Evolutionary conservation across 768 basidiomycete genomes (phyloP).

Genomic region (Dioszegia aurantiaca): DNA sequence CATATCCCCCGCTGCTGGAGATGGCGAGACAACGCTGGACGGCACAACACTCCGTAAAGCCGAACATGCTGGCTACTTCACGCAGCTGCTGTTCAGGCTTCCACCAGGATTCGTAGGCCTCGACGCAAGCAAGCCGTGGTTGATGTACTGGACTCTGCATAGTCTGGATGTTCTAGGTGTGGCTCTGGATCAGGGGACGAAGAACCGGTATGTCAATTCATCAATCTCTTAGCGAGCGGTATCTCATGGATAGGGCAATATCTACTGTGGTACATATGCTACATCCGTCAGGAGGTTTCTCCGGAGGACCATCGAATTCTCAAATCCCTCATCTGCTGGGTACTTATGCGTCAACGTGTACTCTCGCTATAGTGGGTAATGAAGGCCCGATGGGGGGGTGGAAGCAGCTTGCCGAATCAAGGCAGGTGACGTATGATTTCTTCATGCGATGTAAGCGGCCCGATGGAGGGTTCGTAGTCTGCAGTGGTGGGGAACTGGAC

Average conservation of each 20-base stretch:
- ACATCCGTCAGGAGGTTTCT: constrained; percentile 83
- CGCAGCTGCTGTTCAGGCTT: constrained; percentile 71
- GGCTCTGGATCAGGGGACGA: constrained; percentile 70
- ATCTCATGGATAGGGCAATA: constrained; percentile 60
- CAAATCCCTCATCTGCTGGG: constrained; percentile 84
- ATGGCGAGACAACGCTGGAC: constrained; percentile 9
- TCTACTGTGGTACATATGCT: constrained; percentile 78
- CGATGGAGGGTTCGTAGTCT: constrained; percentile 90
- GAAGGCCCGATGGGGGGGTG: constrained; percentile 58
- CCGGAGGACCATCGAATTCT: constrained; percentile 70
- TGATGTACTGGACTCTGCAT: constrained; percentile 89
- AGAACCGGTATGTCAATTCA: constrained; percentile 62
- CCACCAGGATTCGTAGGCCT: constrained; percentile 74
- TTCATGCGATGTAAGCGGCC: constrained; percentile 88
- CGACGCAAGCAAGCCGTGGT: constrained; percentile 94
- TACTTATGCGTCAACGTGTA: constrained; percentile 81
- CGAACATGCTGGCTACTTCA: constrained; percentile 71
- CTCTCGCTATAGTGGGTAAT: constrained; percentile 75
- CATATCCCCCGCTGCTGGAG: constrained; percentile 10
- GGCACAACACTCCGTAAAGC: constrained; percentile 58
- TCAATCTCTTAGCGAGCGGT: neutral
- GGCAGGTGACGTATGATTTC: constrained; percentile 76
- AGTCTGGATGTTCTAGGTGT: constrained; percentile 75
- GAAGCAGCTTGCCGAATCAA: constrained; percentile 77
- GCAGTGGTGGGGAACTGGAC: constrained; percentile 84